These are phyloP conservation scores for Aspergillus brunneoviolaceus DNA, from an alignment of 2,329 filamentous ascomycete species.

Conservation along the genomic window DNA sequence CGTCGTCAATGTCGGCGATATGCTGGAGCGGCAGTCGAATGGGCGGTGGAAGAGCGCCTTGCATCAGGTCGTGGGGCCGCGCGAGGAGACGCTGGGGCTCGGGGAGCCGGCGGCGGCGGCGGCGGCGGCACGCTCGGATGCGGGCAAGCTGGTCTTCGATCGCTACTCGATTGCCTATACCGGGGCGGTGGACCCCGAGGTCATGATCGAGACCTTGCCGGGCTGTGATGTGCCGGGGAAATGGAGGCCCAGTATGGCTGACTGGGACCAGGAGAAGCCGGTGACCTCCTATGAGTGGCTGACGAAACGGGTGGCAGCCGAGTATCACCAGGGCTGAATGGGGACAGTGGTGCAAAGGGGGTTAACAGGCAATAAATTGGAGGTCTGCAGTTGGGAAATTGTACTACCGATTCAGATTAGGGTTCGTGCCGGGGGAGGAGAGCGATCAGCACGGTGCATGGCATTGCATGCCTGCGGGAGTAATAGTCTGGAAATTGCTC, in stretches of 20 bases:
- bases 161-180: not conserved
- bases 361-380: too few species aligned
- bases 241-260: conserved; percentile 1
- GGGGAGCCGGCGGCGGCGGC: too few species aligned
- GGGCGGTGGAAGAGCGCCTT: conserved; percentile 4
- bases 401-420: too few species aligned
- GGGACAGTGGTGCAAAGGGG: too few species aligned
- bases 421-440: too few species aligned
- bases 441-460: too few species aligned
- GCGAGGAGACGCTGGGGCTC: not conserved
- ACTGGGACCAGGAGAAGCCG: too few species aligned
- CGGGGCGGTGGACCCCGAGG: not conserved
- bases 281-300: not conserved
- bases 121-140: not conserved
- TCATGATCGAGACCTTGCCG: conserved; percentile 1
- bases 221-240: not conserved
- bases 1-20: not conserved
- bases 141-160: not conserved
- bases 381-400: too few species aligned
- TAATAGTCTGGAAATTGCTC: too few species aligned
- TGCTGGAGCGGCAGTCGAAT: conserved; percentile 2
- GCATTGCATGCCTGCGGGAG: too few species aligned
- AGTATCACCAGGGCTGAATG: not conserved
- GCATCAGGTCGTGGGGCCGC: conserved; percentile 1
- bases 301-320: not conserved